phyloP scores from a whole-genome alignment of 2,329 filamentous ascomycete genomes.

The Sporothrix protearum region DNA sequence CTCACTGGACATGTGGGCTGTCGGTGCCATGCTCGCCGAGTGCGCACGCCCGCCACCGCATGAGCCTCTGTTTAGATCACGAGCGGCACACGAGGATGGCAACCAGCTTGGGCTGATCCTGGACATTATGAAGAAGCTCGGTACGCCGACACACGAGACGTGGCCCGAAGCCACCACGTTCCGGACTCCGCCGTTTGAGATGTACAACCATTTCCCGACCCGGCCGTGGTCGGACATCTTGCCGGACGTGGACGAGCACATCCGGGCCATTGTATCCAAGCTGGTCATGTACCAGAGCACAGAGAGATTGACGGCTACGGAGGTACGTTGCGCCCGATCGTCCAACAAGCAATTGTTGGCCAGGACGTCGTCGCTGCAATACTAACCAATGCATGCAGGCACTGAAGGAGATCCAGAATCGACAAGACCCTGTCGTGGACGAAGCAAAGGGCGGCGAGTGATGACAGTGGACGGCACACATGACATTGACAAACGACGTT shows the following conservation, averaged over 20 bases:
- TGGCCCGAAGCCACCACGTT: constrained; percentile 79
- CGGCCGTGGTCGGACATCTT: constrained; percentile 69
- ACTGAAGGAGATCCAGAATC: background rate
- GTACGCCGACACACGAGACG: constrained; percentile 71
- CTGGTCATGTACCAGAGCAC: constrained; percentile 70
- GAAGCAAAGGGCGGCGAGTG: background rate
- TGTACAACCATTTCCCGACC: constrained; percentile 71
- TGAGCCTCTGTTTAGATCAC: constrained; percentile 74
- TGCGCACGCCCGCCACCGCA: constrained; percentile 52
- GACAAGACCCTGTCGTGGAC: too few relatives aligned
- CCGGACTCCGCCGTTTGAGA: constrained; percentile 78
- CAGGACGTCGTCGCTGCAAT: too few relatives aligned
- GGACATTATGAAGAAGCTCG: constrained; percentile 87
- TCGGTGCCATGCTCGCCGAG: constrained; percentile 81
- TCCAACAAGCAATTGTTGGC: too few relatives aligned
- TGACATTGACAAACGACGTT: background rate
- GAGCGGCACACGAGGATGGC: constrained; percentile 68
- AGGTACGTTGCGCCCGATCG: constrained; percentile 42
- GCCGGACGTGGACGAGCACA: constrained; percentile 54
- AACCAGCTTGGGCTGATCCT: constrained; percentile 88
- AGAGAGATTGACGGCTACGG: constrained; percentile 60
- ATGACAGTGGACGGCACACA: background rate
- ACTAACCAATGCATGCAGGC: background rate
- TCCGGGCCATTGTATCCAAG: constrained; percentile 61
- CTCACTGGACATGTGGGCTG: constrained; percentile 82